These are phyloP conservation scores for Paecilomyces fulvus DNA, from an alignment of 2,329 filamentous ascomycete genomes.

Conservation along the genomic window DNA sequence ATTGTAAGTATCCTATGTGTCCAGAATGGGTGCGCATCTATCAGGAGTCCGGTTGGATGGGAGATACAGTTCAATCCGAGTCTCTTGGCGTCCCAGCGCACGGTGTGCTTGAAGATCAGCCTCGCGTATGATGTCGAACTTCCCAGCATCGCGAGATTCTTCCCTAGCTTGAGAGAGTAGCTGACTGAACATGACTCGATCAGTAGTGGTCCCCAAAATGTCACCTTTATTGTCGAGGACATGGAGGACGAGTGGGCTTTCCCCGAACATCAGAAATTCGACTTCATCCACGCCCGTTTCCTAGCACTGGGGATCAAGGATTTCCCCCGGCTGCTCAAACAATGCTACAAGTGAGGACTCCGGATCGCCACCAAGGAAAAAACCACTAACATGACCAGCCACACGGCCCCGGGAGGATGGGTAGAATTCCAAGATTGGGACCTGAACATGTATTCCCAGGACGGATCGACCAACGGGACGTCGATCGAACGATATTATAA, in stretches of 20 bases:
- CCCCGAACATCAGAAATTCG: constrained; percentile 41
- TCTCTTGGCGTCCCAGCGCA: no score
- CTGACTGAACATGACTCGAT: neutral
- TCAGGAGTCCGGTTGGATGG: neutral
- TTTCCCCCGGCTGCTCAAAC: constrained; percentile 44
- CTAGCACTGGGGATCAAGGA: constrained; percentile 49
- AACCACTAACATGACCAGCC: constrained; percentile 27
- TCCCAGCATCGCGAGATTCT: neutral
- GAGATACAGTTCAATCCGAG: no score
- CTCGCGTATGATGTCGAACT: no score
- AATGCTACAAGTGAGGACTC: constrained; percentile 15
- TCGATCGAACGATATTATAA: constrained; percentile 5
- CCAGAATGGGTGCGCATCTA: neutral
- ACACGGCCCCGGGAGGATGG: neutral
- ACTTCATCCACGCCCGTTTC: constrained; percentile 53
- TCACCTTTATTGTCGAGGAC: constrained; percentile 50
- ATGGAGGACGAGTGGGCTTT: constrained; percentile 49
- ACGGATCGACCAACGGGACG: constrained; percentile 2
- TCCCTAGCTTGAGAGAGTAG: neutral
- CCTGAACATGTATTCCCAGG: neutral
- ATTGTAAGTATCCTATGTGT: neutral
- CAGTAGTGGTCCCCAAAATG: constrained; percentile 43
- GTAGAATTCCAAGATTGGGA: neutral
- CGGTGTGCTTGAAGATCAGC: no score
- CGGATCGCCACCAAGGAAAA: constrained; percentile 11